phyloP scores from a whole-genome alignment of 805 yeast genomes.

The Novakomyces olei region DNA sequence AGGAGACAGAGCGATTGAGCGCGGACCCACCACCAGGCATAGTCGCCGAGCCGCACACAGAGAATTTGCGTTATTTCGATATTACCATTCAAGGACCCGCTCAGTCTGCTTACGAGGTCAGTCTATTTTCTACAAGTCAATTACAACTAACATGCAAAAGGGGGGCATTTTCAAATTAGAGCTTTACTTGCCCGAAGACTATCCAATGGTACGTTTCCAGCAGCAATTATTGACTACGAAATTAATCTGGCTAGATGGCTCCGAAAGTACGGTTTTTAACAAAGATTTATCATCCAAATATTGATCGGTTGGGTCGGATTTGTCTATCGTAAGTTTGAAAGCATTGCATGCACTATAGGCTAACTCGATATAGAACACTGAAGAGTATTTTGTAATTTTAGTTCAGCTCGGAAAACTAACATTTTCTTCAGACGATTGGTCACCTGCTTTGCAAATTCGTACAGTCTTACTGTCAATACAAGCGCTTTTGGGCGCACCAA shows the following conservation, averaged over 20 bases:
- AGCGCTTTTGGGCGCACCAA: slow-evolving; percentile 84
- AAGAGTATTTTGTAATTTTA: slow-evolving; percentile 23
- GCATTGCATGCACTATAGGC: too few relatives aligned
- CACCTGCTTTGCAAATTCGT: slow-evolving; percentile 90
- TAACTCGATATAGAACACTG: too few relatives aligned
- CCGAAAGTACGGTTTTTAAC: slow-evolving; percentile 90
- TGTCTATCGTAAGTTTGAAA: too few relatives aligned
- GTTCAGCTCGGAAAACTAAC: background rate
- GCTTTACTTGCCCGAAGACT: slow-evolving; percentile 81
- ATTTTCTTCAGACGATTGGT: slow-evolving; percentile 48
- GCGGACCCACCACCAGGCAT: slow-evolving; percentile 96
- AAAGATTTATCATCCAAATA: slow-evolving; percentile 87
- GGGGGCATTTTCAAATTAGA: slow-evolving; percentile 57
- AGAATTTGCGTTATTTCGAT: slow-evolving; percentile 76
- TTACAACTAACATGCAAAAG: background rate
- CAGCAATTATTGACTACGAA: background rate
- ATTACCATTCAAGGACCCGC: slow-evolving; percentile 83
- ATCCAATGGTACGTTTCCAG: slow-evolving; percentile 32
- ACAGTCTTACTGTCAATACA: slow-evolving; percentile 80
- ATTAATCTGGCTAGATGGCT: slow-evolving; percentile 41
- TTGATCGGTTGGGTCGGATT: slow-evolving; percentile 83
- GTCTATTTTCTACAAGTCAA: slow-evolving; percentile 20
- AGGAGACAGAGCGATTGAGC: slow-evolving; percentile 79
- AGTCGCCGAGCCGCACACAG: slow-evolving; percentile 80
- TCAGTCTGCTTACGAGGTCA: slow-evolving; percentile 80